A percentile compares a stretch with the other conserved stretches of the same genome.
Evolutionary conservation across 1,284 basidiomycete genomes (phyloP).

Genomic region (Cryptococcus depauperatus): DNA sequence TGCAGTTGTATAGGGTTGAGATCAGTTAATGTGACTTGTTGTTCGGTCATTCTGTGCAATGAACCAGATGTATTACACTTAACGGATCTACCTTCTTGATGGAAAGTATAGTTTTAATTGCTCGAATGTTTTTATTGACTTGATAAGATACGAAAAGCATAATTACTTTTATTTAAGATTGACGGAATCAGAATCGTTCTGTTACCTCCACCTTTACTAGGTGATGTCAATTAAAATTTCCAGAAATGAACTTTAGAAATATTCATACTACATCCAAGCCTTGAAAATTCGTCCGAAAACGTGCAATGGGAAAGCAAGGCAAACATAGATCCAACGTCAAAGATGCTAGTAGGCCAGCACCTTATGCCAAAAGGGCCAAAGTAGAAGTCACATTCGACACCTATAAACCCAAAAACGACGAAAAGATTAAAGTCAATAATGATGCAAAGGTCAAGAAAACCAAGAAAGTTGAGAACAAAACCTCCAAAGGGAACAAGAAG

Average conservation of each 20-base stretch:
- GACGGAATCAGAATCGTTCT: too few species aligned
- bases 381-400: constrained; percentile 38
- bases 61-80: too few species aligned
- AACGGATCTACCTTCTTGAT: too few species aligned
- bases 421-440: not conserved
- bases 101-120: too few species aligned
- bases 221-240: too few species aligned
- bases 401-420: constrained; percentile 4
- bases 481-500: not conserved
- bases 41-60: constrained; percentile 48
- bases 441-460: not conserved
- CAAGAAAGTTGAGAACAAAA: not conserved
- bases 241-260: too few species aligned
- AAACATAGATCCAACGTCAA: not conserved
- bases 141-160: too few species aligned
- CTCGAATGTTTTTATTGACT: too few species aligned
- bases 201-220: too few species aligned
- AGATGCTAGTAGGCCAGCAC: constrained; percentile 12
- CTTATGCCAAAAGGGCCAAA: constrained; percentile 28
- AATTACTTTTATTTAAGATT: too few species aligned
- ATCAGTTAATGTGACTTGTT: constrained; percentile 69
- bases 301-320: constrained; percentile 1
- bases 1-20: constrained; percentile 72
- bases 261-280: too few species aligned
- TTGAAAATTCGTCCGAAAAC: too few species aligned